These are phyloP conservation scores for Lasiosphaeria miniovina DNA, from an alignment of 495 filamentous ascomycete species.

Conservation along the genomic window DNA sequence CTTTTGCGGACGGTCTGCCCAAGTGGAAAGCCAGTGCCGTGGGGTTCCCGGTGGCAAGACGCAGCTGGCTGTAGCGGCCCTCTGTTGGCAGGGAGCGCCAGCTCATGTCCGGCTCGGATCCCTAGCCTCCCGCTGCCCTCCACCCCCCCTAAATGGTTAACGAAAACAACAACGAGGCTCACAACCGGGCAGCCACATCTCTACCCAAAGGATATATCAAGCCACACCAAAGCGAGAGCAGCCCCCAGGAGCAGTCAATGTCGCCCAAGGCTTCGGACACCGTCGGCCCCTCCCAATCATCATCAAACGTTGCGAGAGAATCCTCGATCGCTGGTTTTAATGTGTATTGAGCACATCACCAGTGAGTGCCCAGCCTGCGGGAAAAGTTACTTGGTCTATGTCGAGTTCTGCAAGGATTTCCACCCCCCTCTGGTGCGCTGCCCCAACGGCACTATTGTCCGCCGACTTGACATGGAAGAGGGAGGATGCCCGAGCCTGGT, in stretches of 20 bases:
- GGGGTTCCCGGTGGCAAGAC: neutral
- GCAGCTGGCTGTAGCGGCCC: no score
- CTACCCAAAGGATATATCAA: constrained; percentile 10
- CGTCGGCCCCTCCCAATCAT: constrained; percentile 5
- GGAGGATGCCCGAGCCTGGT: constrained; percentile 47
- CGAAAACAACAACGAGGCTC: neutral
- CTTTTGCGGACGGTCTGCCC: constrained; percentile 3
- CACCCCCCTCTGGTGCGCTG: constrained; percentile 43
- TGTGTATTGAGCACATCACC: constrained; percentile 50
- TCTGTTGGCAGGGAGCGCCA: no score
- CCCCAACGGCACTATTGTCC: constrained; percentile 34
- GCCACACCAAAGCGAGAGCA: constrained; percentile 12
- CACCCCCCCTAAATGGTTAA: neutral
- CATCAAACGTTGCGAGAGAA: constrained; percentile 6
- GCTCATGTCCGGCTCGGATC: neutral
- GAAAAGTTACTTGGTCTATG: constrained; percentile 49
- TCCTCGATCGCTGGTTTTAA: constrained; percentile 34
- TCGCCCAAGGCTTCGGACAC: constrained; percentile 8
- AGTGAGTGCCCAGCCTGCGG: constrained; percentile 50
- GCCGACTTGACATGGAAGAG: constrained; percentile 42
- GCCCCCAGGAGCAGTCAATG: constrained; percentile 17
- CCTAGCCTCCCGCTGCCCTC: neutral
- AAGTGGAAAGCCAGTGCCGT: neutral
- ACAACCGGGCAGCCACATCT: constrained; percentile 8
- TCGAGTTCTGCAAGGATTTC: constrained; percentile 47